These are phyloP conservation scores for Parasitella parasitica DNA, from an alignment of 371 early-diverging fungal species.

Conservation along the genomic window DNA sequence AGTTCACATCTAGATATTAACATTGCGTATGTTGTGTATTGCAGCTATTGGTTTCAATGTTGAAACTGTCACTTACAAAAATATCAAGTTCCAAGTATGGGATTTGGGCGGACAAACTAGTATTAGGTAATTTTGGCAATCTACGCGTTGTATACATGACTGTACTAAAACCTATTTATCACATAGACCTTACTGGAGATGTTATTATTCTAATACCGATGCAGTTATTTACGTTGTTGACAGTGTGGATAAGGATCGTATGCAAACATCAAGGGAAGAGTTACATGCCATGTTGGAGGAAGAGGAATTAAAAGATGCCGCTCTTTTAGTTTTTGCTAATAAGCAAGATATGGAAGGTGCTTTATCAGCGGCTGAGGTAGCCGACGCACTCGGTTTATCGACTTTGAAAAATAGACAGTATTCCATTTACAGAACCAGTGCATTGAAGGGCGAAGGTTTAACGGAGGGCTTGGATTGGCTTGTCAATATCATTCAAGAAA, in stretches of 20 bases:
- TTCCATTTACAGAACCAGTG: constrained; percentile 94
- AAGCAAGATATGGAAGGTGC: constrained; percentile 93
- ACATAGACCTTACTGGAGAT: constrained; percentile 48
- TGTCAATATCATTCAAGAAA: constrained; percentile 53
- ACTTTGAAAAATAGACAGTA: constrained; percentile 84
- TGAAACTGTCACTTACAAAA: constrained; percentile 96
- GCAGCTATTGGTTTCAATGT: constrained; percentile 89
- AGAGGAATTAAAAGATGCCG: constrained; percentile 83
- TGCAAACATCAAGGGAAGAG: constrained; percentile 86
- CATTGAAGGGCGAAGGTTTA: constrained; percentile 92
- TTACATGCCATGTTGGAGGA: constrained; percentile 86
- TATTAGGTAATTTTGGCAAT: constrained; percentile 63
- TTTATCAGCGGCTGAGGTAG: constrained; percentile 81
- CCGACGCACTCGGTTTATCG: constrained; percentile 84
- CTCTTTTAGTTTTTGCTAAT: constrained; percentile 86
- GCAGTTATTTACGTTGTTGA: constrained; percentile 96
- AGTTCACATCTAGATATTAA: neutral
- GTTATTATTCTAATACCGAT: constrained; percentile 85
- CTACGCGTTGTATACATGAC: neutral
- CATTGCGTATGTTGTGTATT: neutral
- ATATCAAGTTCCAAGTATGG: constrained; percentile 97
- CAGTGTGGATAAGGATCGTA: constrained; percentile 90
- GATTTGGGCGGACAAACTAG: constrained; percentile 98
- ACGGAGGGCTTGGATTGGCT: constrained; percentile 90
- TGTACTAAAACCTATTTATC: neutral